phyloP scores from a whole-genome alignment of 2,329 filamentous ascomycete genomes.

The Trichophyton verrucosum region DNA sequence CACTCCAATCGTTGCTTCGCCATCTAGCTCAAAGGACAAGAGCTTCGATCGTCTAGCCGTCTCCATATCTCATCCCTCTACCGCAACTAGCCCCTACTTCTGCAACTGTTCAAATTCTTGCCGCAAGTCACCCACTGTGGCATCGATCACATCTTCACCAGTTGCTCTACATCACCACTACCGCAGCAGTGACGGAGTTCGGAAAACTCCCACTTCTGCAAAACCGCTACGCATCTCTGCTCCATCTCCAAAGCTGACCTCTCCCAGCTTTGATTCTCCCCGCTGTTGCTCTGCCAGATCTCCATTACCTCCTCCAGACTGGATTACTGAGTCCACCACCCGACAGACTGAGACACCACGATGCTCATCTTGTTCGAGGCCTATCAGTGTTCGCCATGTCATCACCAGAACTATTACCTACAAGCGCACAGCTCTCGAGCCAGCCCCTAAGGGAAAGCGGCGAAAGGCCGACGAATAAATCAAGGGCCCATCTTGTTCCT shows the following conservation, averaged over 20 bases:
- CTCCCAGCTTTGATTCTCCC: conserved; percentile 52
- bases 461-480: conserved; percentile 47
- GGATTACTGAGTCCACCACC: conserved; percentile 59
- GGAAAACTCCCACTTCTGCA: conserved; percentile 44
- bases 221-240: conserved; percentile 59
- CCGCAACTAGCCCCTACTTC: conserved; percentile 18
- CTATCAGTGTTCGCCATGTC: conserved; percentile 66
- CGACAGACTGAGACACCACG: conserved; percentile 50
- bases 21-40: conserved; percentile 37
- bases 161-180: conserved; percentile 26
- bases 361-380: conserved; percentile 45
- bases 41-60: conserved; percentile 20
- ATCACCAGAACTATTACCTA: conserved; percentile 81
- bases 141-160: conserved; percentile 20
- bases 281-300: conserved; percentile 54
- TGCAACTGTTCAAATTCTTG: conserved; percentile 23
- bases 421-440: conserved; percentile 62
- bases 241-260: conserved; percentile 56
- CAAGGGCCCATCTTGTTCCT: background rate
- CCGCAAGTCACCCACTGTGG: conserved; percentile 45
- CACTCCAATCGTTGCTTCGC: conserved; percentile 57
- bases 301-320: conserved; percentile 71
- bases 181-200: conserved; percentile 35
- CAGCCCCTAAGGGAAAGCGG: conserved; percentile 84
- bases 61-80: conserved; percentile 3